phyloP scores from a whole-genome alignment of 805 yeast genomes.

The Pichia insulana region DNA sequence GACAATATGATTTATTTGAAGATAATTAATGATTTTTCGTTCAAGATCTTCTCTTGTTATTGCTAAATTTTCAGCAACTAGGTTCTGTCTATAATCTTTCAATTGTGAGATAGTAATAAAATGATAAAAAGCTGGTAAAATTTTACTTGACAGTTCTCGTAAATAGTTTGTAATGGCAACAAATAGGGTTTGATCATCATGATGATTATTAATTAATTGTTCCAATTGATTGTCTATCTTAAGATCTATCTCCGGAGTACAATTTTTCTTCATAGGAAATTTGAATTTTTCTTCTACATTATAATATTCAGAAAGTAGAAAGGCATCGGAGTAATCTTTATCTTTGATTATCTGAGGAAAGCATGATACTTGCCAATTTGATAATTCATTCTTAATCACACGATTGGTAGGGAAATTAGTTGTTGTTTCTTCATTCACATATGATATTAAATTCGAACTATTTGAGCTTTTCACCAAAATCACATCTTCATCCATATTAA shows the following conservation, averaged over 20 bases:
- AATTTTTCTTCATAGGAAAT: neutral
- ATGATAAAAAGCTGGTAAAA: slow-evolving; percentile 21
- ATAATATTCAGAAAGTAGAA: slow-evolving; percentile 11
- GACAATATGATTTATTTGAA: slow-evolving; percentile 18
- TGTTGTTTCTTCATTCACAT: too few relatives aligned
- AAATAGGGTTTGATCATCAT: slow-evolving; percentile 24
- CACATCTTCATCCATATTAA: slow-evolving; percentile 40
- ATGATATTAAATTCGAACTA: slow-evolving; percentile 21
- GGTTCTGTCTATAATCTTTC: slow-evolving; percentile 14
- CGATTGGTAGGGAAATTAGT: too few relatives aligned
- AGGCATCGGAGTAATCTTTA: slow-evolving; percentile 10
- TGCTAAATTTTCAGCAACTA: slow-evolving; percentile 13
- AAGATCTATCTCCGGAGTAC: slow-evolving; percentile 18
- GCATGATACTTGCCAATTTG: too few relatives aligned
- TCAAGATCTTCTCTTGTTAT: slow-evolving; percentile 1
- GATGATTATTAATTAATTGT: slow-evolving; percentile 17
- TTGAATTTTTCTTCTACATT: slow-evolving; percentile 1
- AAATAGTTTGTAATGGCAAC: slow-evolving; percentile 18
- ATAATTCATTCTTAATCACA: too few relatives aligned
- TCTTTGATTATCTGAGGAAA: too few relatives aligned
- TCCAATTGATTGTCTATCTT: slow-evolving; percentile 14
- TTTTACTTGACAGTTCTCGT: slow-evolving; percentile 14
- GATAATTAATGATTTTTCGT: slow-evolving; percentile 16
- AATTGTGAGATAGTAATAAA: slow-evolving; percentile 14
- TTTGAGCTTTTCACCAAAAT: slow-evolving; percentile 19